Evolutionary conservation across 306 rosid genomes (phyloP).

Genomic region (Carpinus fangiana): DNA sequence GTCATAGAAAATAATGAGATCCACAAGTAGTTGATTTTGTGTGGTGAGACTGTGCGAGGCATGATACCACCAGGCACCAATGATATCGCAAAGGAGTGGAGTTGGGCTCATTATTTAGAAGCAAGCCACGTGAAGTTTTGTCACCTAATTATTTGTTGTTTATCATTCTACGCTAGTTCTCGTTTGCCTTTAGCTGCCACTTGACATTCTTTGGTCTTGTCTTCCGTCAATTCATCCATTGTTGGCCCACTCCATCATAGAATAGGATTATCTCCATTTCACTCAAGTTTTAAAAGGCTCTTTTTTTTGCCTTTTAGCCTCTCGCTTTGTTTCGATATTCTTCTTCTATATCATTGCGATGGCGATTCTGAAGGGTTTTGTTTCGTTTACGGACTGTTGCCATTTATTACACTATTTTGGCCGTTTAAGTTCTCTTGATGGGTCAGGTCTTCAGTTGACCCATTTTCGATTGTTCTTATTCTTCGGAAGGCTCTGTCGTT

Average conservation of each 20-base stretch:
- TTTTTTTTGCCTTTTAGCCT: too few relatives aligned
- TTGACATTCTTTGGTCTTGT: constrained; percentile 9
- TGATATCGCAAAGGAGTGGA: neutral
- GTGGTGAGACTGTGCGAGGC: neutral
- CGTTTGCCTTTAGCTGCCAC: neutral
- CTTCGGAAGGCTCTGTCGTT: too few relatives aligned
- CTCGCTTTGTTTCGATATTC: too few relatives aligned
- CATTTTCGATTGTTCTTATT: too few relatives aligned
- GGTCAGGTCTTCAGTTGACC: too few relatives aligned
- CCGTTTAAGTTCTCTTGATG: too few relatives aligned
- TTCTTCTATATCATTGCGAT: neutral
- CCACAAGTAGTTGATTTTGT: neutral
- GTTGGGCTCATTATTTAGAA: neutral
- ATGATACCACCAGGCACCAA: neutral
- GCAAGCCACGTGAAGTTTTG: constrained; percentile 31
- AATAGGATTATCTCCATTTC: too few relatives aligned
- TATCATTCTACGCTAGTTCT: neutral
- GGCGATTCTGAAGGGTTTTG: too few relatives aligned
- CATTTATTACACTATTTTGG: too few relatives aligned
- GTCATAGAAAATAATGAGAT: neutral
- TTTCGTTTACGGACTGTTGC: too few relatives aligned
- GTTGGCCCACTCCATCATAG: too few relatives aligned
- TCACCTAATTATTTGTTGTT: constrained; percentile 13
- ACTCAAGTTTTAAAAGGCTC: too few relatives aligned
- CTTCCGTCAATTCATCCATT: neutral